These are phyloP conservation scores for Anthracocystis walkeri DNA, from an alignment of 1,284 basidiomycete genomes.

Conservation along the genomic window DNA sequence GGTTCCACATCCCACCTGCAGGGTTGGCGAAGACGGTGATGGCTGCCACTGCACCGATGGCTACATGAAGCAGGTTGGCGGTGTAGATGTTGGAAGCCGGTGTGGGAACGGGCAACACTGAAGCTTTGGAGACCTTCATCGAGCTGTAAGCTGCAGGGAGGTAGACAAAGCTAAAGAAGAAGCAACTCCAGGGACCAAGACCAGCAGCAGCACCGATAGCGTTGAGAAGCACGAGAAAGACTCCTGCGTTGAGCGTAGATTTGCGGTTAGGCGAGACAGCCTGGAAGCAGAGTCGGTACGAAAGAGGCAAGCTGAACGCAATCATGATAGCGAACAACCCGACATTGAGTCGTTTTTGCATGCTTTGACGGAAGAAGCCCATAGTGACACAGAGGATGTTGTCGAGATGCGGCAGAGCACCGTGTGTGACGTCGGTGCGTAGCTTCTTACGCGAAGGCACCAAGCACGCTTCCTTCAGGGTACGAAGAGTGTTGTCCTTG, in stretches of 20 bases:
- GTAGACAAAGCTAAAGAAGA: constrained; percentile 33
- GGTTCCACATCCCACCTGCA: constrained; percentile 25
- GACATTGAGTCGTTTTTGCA: constrained; percentile 39
- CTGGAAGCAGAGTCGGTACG: constrained; percentile 47
- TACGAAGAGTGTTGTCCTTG: constrained; percentile 24
- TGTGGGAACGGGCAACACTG: constrained; percentile 43
- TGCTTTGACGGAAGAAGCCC: constrained; percentile 35
- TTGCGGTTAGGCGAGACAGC: constrained; percentile 54
- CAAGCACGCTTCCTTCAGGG: constrained; percentile 17
- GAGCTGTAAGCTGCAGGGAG: constrained; percentile 36
- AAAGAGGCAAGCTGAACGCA: constrained; percentile 27
- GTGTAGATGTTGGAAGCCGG: constrained; percentile 45
- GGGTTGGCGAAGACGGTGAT: constrained; percentile 23
- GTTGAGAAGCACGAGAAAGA: constrained; percentile 39
- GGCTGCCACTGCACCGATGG: constrained; percentile 16
- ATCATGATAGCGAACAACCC: constrained; percentile 44
- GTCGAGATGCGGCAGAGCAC: constrained; percentile 34
- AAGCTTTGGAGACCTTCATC: constrained; percentile 35
- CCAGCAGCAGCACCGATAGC: constrained; percentile 36
- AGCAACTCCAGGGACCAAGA: constrained; percentile 35
- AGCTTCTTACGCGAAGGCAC: constrained; percentile 43
- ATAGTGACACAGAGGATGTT: constrained; percentile 48
- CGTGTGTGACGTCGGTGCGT: constrained; percentile 37
- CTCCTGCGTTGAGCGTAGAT: constrained; percentile 29
- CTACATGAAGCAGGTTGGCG: constrained; percentile 36